Conservation (phyloP, 2,329 filamentous ascomycete genomes). For the Calonectria crousiana region DNA sequence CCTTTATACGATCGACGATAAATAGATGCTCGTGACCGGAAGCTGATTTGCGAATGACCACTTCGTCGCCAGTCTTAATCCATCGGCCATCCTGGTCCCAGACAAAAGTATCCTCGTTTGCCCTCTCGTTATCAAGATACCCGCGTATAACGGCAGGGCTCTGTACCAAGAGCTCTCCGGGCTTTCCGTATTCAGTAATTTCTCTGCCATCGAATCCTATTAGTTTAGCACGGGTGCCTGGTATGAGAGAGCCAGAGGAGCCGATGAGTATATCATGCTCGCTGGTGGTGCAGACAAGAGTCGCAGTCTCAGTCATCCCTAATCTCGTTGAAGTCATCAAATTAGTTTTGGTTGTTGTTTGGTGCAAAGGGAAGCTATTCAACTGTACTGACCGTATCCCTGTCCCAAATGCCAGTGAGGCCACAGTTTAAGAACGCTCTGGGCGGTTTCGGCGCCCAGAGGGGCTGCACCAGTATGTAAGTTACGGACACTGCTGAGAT, state of each 20-base stretch:
- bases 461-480: conserved; percentile 83
- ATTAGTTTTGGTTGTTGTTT: background rate
- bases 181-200: conserved; percentile 66
- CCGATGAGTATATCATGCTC: conserved; percentile 74
- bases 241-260: conserved; percentile 76
- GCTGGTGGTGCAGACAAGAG: conserved; percentile 71
- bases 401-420: conserved; percentile 76
- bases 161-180: conserved; percentile 73
- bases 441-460: conserved; percentile 75
- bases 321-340: background rate
- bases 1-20: conserved; percentile 80
- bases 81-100: conserved; percentile 76
- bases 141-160: conserved; percentile 82
- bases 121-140: conserved; percentile 88
- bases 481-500: conserved; percentile 74
- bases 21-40: conserved; percentile 83
- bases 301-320: conserved; percentile 81
- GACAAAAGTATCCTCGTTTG: conserved; percentile 83
- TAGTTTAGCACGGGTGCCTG: conserved; percentile 72
- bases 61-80: conserved; percentile 90
- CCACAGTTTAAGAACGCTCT: conserved; percentile 70
- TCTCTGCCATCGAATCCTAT: conserved; percentile 76
- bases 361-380: accelerated
- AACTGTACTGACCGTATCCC: conserved; percentile 70
- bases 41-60: conserved; percentile 72